Conservation (phyloP, 371 early-diverging fungal genomes). For the Mucor racemosus region DNA sequence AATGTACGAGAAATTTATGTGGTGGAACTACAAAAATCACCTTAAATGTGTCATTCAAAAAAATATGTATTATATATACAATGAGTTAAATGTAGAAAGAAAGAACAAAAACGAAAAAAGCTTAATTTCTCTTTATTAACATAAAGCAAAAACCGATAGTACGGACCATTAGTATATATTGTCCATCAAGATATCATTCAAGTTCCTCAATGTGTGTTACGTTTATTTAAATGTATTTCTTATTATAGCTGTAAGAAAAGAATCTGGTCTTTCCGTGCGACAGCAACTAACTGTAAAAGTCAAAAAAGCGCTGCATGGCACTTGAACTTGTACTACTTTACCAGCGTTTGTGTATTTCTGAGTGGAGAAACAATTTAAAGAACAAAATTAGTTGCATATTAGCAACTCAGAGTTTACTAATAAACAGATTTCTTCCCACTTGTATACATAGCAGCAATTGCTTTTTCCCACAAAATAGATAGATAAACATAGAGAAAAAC, state of each 20-base stretch:
- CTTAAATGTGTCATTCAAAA: slow-evolving; percentile 1
- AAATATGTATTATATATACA: background rate
- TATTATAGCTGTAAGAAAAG: background rate
- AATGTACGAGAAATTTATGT: no score
- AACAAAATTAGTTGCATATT: background rate
- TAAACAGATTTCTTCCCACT: slow-evolving; percentile 4
- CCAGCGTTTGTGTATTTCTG: background rate
- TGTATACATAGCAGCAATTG: background rate
- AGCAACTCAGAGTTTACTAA: slow-evolving; percentile 1
- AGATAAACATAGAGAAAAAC: background rate
- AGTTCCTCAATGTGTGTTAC: slow-evolving; percentile 1
- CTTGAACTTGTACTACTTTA: background rate
- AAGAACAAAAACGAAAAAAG: background rate
- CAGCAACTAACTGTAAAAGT: background rate
- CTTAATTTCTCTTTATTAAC: background rate
- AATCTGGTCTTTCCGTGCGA: background rate
- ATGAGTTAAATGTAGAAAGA: background rate
- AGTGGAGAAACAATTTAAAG: background rate
- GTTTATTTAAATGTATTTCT: background rate
- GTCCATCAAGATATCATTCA: background rate
- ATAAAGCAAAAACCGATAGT: background rate
- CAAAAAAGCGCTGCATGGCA: background rate
- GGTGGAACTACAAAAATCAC: background rate
- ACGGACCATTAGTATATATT: background rate
- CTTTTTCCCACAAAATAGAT: background rate